phyloP scores from a whole-genome alignment of 371 early-diverging fungal genomes.

The Mucor racemosus region DNA sequence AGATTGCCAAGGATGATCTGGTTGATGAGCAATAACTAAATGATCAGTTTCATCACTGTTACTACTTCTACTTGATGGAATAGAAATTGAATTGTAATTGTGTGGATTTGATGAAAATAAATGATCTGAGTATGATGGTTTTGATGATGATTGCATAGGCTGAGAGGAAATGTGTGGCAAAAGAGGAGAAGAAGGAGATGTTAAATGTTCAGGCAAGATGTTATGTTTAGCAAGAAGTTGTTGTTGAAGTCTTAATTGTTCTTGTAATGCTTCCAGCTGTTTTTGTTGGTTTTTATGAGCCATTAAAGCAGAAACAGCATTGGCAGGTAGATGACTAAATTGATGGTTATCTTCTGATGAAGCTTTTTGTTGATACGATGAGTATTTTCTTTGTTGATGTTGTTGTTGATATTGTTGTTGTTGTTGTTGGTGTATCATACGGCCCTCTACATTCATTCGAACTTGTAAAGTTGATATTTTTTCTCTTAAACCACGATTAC shows the following conservation, averaged over 20 bases:
- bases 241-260: slow-evolving; percentile 41
- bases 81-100: slow-evolving; percentile 16
- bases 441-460: slow-evolving; percentile 44
- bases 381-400: background rate
- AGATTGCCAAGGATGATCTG: background rate
- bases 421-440: slow-evolving; percentile 17
- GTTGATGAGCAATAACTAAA: background rate
- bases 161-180: no score
- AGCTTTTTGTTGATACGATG: background rate
- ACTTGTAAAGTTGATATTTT: slow-evolving; percentile 53
- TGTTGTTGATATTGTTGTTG: slow-evolving; percentile 1
- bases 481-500: slow-evolving; percentile 56
- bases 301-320: slow-evolving; percentile 35
- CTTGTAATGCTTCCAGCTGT: slow-evolving; percentile 42
- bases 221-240: slow-evolving; percentile 34
- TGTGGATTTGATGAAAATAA: background rate
- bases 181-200: background rate
- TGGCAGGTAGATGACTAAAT: slow-evolving; percentile 23
- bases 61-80: slow-evolving; percentile 17
- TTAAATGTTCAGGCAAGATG: slow-evolving; percentile 8
- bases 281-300: slow-evolving; percentile 46
- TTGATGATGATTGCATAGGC: background rate
- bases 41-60: slow-evolving; percentile 10
- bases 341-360: background rate
- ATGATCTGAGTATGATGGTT: background rate